Evolutionary conservation across 1,284 basidiomycete genomes (phyloP).

Genomic region (Cutaneotrichosporon dermatis): DNA sequence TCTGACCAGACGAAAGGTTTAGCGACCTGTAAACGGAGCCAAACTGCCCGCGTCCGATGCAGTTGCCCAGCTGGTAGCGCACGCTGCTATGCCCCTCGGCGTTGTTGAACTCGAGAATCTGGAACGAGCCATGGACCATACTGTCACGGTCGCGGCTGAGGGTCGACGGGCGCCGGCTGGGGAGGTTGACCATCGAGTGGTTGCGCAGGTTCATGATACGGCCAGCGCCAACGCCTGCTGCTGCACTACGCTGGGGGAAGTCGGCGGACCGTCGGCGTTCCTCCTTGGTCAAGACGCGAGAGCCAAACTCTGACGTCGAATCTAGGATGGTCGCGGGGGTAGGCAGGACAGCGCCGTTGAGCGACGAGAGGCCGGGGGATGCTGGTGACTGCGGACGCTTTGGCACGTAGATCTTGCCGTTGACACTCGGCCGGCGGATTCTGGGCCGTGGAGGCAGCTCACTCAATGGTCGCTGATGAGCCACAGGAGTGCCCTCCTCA

Average conservation of each 20-base stretch:
- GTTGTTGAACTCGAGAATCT: slow-evolving; percentile 74
- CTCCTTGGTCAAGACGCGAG: slow-evolving; percentile 9
- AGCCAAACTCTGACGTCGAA: background rate
- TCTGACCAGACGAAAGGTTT: slow-evolving; percentile 85
- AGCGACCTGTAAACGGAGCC: slow-evolving; percentile 90
- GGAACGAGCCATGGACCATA: slow-evolving; percentile 57
- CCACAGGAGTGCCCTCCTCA: slow-evolving; percentile 19
- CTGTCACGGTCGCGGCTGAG: slow-evolving; percentile 24
- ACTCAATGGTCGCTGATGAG: background rate
- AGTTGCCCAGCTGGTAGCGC: slow-evolving; percentile 89
- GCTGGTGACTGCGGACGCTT: slow-evolving; percentile 34
- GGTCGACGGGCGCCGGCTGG: slow-evolving; percentile 20
- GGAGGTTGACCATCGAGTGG: slow-evolving; percentile 36
- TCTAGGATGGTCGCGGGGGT: slow-evolving; percentile 2
- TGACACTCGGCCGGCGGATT: slow-evolving; percentile 20
- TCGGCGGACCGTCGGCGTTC: slow-evolving; percentile 35
- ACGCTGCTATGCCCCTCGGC: slow-evolving; percentile 67
- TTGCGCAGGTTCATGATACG: slow-evolving; percentile 26
- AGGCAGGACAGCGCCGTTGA: background rate
- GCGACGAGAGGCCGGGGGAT: slow-evolving; percentile 6
- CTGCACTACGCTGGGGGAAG: slow-evolving; percentile 7
- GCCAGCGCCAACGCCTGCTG: slow-evolving; percentile 6
- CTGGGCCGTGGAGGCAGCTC: slow-evolving; percentile 18
- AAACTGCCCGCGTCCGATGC: slow-evolving; percentile 93
- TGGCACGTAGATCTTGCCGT: slow-evolving; percentile 36